phyloP scores from a whole-genome alignment of 129 eudicot species.

The Cynara cardunculus region DNA sequence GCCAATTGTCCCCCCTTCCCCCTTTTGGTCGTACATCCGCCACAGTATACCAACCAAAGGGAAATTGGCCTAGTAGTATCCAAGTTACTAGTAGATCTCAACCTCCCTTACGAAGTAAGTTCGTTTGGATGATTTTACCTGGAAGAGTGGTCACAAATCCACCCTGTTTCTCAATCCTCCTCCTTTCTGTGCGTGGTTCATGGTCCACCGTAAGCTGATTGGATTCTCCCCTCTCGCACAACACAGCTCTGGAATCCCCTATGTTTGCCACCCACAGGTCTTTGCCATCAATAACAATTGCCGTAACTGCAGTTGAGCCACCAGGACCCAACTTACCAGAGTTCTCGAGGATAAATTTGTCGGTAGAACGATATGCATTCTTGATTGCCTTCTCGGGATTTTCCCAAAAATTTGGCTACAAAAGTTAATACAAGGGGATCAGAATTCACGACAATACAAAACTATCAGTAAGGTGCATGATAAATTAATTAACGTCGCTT shows the following conservation, averaged over 20 bases:
- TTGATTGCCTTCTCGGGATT: constrained; percentile 63
- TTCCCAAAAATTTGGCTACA: constrained; percentile 68
- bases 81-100: not conserved
- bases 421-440: not conserved
- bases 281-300: constrained; percentile 83
- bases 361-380: constrained; percentile 69
- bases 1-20: too few relatives aligned
- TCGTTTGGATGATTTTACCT: constrained; percentile 29
- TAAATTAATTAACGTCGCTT: not conserved
- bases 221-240: constrained; percentile 61
- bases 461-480: not conserved
- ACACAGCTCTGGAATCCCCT: constrained; percentile 87
- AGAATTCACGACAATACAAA: not conserved
- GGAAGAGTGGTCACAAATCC: constrained; percentile 86
- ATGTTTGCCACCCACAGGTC: constrained; percentile 82
- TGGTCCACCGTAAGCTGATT: constrained; percentile 81
- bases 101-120: not conserved
- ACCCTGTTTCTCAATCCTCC: constrained; percentile 74
- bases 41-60: not conserved
- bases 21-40: too few relatives aligned
- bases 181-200: constrained; percentile 70
- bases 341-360: constrained; percentile 57
- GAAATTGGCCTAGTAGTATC: not conserved
- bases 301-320: constrained; percentile 94
- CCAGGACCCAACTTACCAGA: constrained; percentile 75